phyloP scores from a whole-genome alignment of 2,329 filamentous ascomycete genomes.

The Exophiala viscosa region DNA sequence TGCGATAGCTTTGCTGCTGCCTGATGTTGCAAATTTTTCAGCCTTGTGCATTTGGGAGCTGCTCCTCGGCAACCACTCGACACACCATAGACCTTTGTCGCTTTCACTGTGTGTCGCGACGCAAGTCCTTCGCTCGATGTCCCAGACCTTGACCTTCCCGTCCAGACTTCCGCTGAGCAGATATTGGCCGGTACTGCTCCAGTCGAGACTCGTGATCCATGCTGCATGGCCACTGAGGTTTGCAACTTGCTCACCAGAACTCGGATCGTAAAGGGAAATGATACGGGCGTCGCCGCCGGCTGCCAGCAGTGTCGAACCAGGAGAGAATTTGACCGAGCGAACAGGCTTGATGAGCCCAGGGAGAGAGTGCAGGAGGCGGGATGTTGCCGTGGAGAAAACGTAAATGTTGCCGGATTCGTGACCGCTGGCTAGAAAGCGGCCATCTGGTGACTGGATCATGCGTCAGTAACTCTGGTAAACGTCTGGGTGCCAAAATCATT shows the following conservation, averaged over 20 bases:
- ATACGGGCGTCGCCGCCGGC: conserved; percentile 85
- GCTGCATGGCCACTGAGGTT: conserved; percentile 75
- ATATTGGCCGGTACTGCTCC: conserved; percentile 90
- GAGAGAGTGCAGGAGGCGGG: conserved; percentile 78
- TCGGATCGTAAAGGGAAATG: conserved; percentile 88
- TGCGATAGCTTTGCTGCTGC: conserved; percentile 69
- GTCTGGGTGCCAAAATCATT: conserved; percentile 16
- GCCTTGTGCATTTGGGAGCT: conserved; percentile 44
- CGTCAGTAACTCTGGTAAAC: background rate
- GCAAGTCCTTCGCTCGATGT: conserved; percentile 74
- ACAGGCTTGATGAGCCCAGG: conserved; percentile 82
- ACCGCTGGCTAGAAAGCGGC: conserved; percentile 81
- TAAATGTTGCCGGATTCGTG: conserved; percentile 91
- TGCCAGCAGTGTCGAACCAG: conserved; percentile 76
- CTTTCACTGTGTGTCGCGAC: conserved; percentile 93
- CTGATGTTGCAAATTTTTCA: conserved; percentile 73
- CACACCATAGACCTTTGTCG: conserved; percentile 77
- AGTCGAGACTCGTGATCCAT: conserved; percentile 89
- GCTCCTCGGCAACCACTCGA: conserved; percentile 75
- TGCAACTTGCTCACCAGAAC: conserved; percentile 86
- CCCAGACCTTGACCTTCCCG: conserved; percentile 95
- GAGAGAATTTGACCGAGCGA: conserved; percentile 81
- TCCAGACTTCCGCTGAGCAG: conserved; percentile 84
- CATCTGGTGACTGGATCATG: conserved; percentile 56
- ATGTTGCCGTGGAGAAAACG: conserved; percentile 83